A percentile compares a stretch with the other conserved stretches of the same genome.
Conservation (phyloP, 2,329 filamentous ascomycete genomes). For the Zasmidium angulare region DNA sequence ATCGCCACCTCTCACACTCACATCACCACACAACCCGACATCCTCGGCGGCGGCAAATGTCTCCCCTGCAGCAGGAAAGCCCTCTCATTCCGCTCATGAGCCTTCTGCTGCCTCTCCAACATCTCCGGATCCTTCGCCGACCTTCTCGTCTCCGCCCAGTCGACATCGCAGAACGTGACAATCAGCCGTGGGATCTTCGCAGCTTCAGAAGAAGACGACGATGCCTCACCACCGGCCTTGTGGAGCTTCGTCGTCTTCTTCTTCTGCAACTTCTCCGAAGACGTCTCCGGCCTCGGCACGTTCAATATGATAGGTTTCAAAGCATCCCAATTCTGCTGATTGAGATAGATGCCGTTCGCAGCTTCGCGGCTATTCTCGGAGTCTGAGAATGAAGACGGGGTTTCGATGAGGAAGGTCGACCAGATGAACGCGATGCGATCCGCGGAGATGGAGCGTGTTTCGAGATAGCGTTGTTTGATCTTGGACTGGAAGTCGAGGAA, state of each 20-base stretch:
- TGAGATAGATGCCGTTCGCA: not conserved
- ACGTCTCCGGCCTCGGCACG: not conserved
- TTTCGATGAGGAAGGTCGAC: not conserved
- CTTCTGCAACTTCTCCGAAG: not conserved
- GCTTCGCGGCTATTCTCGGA: not conserved
- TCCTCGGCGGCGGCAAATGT: not conserved
- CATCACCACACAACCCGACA: not conserved
- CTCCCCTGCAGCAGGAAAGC: not conserved
- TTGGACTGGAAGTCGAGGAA: not conserved
- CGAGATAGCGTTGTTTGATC: not conserved
- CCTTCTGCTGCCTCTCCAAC: not conserved
- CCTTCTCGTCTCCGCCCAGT: not conserved
- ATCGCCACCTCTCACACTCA: too few species aligned
- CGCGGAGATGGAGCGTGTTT: not conserved
- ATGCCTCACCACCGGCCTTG: not conserved
- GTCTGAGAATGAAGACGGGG: not conserved
- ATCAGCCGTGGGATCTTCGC: not conserved
- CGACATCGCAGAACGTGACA: not conserved
- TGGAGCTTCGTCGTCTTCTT: not conserved
- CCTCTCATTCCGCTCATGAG: not conserved
- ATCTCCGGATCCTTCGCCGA: not conserved
- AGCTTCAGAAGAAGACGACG: not conserved
- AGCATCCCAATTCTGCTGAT: not conserved
- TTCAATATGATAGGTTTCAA: not conserved
- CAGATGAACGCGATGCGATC: not conserved